Base-by-base conservation (phyloP, 495 filamentous ascomycete genomes). In the Delitschia confertaspora region DNA sequence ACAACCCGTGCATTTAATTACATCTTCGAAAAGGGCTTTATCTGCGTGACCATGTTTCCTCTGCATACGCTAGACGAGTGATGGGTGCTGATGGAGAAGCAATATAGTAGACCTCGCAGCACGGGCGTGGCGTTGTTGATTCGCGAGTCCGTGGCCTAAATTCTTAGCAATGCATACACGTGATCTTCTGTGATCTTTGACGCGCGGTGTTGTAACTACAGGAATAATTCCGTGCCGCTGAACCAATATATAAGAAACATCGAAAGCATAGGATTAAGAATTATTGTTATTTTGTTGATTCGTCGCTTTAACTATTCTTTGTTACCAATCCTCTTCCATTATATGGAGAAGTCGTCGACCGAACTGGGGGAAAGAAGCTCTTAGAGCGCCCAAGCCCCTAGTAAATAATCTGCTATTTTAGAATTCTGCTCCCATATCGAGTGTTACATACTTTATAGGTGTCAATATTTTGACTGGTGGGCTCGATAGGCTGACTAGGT, bases 91-190 rank as follows among this genome's bases (percentile, higher is more conserved):
- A 21, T 55, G 11, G 31, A 67, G 45, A 21, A 69, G 57, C 14
- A 60, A 32, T 59, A 71, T 3, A 69, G 61, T 11, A 71, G 42
- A 19, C 66, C 63, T 3, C 65, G 58, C 6, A 71, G 47, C 0
- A 69, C 59, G 6, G 64, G 53, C 9, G 33, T 38, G 7, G 42
- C 42, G 33, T 18, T 65, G 47, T 66, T 65, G 25, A 70, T 45
- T 2, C 54, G 49, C 0, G 16, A 4, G 30, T 67, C 51, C 6
- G 60, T n/a, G n/a, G n/a, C n/a, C n/a, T n/a, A 44, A 38, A 50
- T 50, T 7, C 39, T 32, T 9, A 41, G 19, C 2, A 40, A 16
- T n/a, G 23, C 39, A 36, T 40, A 47, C 25, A 18, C 23, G 13
- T 27, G 19, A 18, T 47, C 43, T 40, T 47, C 43, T 32, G 27